Base-by-base conservation (phyloP, 2,329 filamentous ascomycete genomes). In the Periconia sp. region DNA sequence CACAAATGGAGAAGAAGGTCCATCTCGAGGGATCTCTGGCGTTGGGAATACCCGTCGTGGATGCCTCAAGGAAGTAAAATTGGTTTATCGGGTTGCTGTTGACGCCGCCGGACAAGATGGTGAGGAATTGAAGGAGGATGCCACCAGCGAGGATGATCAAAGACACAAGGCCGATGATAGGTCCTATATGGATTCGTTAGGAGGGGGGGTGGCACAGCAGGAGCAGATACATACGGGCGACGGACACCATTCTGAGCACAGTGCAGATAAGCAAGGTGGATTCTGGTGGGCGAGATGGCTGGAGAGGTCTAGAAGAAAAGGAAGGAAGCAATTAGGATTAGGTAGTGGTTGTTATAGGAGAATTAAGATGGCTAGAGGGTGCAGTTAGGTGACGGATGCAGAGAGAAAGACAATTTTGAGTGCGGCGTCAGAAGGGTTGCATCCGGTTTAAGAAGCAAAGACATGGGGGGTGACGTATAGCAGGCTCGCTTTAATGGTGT, bases 1-100 rank as follows among this genome's bases (percentile, higher is more conserved):
- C 85, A 77, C 92, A 96, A 57, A 95, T 80, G 73, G 90, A 87
- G 81, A 95, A 94, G 77, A 89, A 96, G 35, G 92, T 95, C 93
- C 93, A 97, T 77, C 93, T 87, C 13, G 91, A 87, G 17, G 78
- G 78, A 57, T 80, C 79, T 43, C 74, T 72, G 1, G 82, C 64
- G 47, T 80, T 58, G 49, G 87, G 84, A 13, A 91, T 87, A 68
- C 81, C 85, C 31, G 77, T 78, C 1, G 92, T 96, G 69, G 89
- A 83, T 65, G 90, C 90, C 69, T 88, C 81, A 31, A 97, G 85
- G 80, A 97, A 96, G 76, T 91, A 97, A 60, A 92, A 91, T 54
- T 86, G 78, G 73, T 89, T 84, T 51, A 95, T 79, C 1, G 87
- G 86, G 14, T 66, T 76, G 42, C 68, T 71, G 64, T 85, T 77